Conservation (phyloP, 352 stramenopile species). For the Phytophthora boehmeriae region DNA sequence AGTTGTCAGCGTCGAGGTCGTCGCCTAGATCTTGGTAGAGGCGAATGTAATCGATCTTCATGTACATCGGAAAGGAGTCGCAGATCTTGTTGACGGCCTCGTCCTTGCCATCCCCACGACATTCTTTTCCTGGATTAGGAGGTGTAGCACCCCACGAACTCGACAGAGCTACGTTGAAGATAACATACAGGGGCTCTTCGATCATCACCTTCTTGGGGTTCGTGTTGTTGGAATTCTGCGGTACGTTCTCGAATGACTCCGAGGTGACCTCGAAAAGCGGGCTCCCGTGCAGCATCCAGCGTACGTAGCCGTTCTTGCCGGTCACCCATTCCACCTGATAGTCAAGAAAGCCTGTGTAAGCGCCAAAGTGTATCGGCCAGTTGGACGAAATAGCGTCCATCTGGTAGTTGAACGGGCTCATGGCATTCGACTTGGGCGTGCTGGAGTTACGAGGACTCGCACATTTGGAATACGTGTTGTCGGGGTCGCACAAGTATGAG, state of each 20-base stretch:
- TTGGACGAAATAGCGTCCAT: slow-evolving; percentile 61
- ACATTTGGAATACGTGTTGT: slow-evolving; percentile 48
- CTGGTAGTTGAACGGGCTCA: slow-evolving; percentile 48
- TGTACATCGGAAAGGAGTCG: slow-evolving; percentile 47
- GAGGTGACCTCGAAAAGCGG: slow-evolving; percentile 60
- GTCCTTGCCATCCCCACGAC: slow-evolving; percentile 30
- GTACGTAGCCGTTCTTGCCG: slow-evolving; percentile 56
- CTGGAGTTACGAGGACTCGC: slow-evolving; percentile 31
- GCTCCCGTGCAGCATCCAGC: slow-evolving; percentile 56
- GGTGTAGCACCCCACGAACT: slow-evolving; percentile 52
- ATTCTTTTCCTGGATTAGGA: slow-evolving; percentile 25
- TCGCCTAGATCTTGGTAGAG: slow-evolving; percentile 73
- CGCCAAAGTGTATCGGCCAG: slow-evolving; percentile 60
- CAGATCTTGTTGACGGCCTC: slow-evolving; percentile 51
- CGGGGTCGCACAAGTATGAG: slow-evolving; percentile 56
- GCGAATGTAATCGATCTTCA: slow-evolving; percentile 85
- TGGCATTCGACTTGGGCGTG: slow-evolving; percentile 38
- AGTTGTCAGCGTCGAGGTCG: slow-evolving; percentile 24
- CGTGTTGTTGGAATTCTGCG: slow-evolving; percentile 46
- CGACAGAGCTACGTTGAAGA: slow-evolving; percentile 93
- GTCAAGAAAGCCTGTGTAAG: slow-evolving; percentile 54
- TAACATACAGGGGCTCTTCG: slow-evolving; percentile 91
- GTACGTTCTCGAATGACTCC: slow-evolving; percentile 44
- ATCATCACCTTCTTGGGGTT: slow-evolving; percentile 87
- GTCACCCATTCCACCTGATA: slow-evolving; percentile 79